Evolutionary conservation across 2,329 filamentous ascomycete genomes (phyloP), one percentile per base, ranked within the genome.

Genomic region (Arthrinium phaeospermum): DNA sequence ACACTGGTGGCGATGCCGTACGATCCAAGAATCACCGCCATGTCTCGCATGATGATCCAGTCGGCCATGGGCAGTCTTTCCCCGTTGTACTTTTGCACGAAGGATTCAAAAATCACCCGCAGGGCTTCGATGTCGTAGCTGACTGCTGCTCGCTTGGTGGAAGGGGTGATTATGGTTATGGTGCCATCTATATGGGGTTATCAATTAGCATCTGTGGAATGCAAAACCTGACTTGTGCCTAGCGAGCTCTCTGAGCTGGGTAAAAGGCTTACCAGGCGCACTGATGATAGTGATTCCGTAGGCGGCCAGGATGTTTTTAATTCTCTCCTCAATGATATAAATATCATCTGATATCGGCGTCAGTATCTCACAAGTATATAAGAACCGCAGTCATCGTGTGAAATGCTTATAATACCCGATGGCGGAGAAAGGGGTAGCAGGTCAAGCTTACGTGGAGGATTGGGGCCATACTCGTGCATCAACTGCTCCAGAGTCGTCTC

Each of bases 31-130:
- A 76, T 49, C 47, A 73, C 75, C 16, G 72, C 73, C 34, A 77
- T 75, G 19, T 78, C 72, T 51, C 75, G 73, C 37, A 78, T 64
- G 30, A 72, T 70, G 46, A 77, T 72, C 73, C 74, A 77, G 72
- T 75, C 77, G 41, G 70, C 51, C 71, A 75, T 73, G 46, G 75
- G 73, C 2, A 76, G 76, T 44, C 47, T 37, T 46, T 70, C 49
- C 14, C 71, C 57, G 47, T 70, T 49, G 67, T 76, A 69, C 30
- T 72, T 69, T 8, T 71, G 24, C 16, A 75, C 24, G 24, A 76
- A 69, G 6, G 49, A 13, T 13, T 69, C 57, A 12, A 71, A 53
- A n/a, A 71, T 69, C 47, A 24, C 27, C 19, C 67, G 27, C 10
- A 73, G 45, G n/a, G 47, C 46, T 41, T 57, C 69, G 27, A 71